Percentiles rank a stretch among this genome's conserved stretches.
phyloP scores from a whole-genome alignment of 345 rosid genomes.

The Cochlearia excelsa region DNA sequence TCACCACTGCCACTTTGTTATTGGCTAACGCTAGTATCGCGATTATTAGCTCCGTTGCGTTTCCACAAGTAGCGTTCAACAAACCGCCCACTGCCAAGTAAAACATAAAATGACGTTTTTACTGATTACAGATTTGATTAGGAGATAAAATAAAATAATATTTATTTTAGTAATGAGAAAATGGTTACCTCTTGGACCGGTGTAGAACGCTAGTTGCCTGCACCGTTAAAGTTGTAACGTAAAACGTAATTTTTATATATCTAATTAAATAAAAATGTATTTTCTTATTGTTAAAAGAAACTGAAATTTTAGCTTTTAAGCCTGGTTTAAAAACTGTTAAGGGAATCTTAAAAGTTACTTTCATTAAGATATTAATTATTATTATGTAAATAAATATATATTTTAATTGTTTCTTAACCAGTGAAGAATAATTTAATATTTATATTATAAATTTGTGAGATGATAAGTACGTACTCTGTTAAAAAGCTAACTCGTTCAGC shows the following conservation, averaged over 20 bases:
- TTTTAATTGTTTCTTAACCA: too few species aligned
- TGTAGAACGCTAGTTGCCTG: conserved; percentile 89
- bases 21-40: conserved; percentile 73
- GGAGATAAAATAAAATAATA: too few species aligned
- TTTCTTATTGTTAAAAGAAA: background rate
- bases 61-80: conserved; percentile 94
- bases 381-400: conserved; percentile 1
- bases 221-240: conserved; percentile 18
- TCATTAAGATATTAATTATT: too few species aligned
- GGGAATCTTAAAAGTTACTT: too few species aligned
- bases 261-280: too few species aligned
- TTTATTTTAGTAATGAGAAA: conserved; percentile 3
- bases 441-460: too few species aligned
- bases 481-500: conserved; percentile 96
- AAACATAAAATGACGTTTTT: background rate
- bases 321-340: too few species aligned
- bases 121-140: background rate
- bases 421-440: too few species aligned
- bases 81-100: conserved; percentile 75
- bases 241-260: background rate
- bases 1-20: conserved; percentile 64
- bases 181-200: conserved; percentile 84
- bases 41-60: conserved; percentile 91
- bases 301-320: too few species aligned
- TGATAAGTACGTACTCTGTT: conserved; percentile 67